Base-by-base conservation (phyloP, 1,139 yeast genomes). In the Magnusiomyces clavatus region DNA sequence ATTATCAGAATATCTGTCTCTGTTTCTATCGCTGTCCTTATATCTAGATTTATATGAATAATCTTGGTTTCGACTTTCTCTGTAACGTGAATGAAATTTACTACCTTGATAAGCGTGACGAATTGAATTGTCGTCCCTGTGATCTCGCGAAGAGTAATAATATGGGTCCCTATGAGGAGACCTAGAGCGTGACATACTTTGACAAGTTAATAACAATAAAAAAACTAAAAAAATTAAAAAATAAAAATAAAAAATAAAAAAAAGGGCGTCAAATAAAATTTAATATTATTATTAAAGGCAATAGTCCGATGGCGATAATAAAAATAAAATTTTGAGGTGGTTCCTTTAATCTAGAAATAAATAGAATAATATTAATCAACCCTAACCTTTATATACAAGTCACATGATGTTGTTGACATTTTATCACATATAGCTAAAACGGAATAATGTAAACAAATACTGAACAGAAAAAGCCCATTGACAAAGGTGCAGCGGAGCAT, bases 1-100 rank as follows among this genome's bases (percentile, higher is more conserved):
- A 34, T 50, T 19, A 38, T 57, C 57, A n/a, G 54, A 43, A 20
- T 55, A 57, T 36, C 51, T 47, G 29, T 58, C 59, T 20, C 55
- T 31, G 13, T 52, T 47, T 45, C 51, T 52, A 14, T 48, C 45
- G n/a, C 19, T 5, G 43, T 47, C 55, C 43, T 44, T 12, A 34
- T 35, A 48, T 43, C 50, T 37, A 31, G 45, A 35, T 5, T 43
- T 40, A 8, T 49, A 47, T 34, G 41, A 17, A 12, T 47, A 17
- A 20, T 49, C 53, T 42, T 49, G 35, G 10, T 47, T 37, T 34
- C 40, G 19, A 37, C 42, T 38, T 12, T 37, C 48, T 8, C 51
- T 17, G 31, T 41, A 43, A 11, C 44, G 38, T 35, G 48, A 31
- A 12, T 19, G 46, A 29, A 6, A 34, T 10, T 14, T 31, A 14